Percentiles rank a stretch among this genome's conserved stretches.
phyloP scores from a whole-genome alignment of 2,329 filamentous ascomycete genomes.

The Setomelanomma holmii region DNA sequence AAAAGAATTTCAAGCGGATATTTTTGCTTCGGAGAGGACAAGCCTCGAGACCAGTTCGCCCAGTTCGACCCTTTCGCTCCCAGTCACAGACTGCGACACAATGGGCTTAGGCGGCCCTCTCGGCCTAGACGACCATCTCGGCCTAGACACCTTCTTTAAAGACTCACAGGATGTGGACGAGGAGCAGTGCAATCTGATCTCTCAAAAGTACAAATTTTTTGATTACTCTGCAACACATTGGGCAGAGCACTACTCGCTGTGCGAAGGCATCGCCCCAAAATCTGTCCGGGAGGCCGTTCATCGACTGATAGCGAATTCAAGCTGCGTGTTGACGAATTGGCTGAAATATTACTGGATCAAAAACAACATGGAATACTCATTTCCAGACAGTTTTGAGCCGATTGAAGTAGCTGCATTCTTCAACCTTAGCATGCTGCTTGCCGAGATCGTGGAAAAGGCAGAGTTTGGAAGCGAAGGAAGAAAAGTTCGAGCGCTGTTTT shows the following conservation, averaged over 20 bases:
- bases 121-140: slow-evolving; percentile 11
- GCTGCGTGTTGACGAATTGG: slow-evolving; percentile 41
- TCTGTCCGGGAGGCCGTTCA: slow-evolving; percentile 13
- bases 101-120: slow-evolving; percentile 3
- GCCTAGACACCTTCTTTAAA: slow-evolving; percentile 25
- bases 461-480: slow-evolving; percentile 8
- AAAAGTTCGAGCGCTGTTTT: slow-evolving; percentile 36
- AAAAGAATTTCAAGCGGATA: slow-evolving; percentile 43
- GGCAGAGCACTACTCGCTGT: slow-evolving; percentile 43
- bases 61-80: slow-evolving; percentile 7
- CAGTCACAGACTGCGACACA: slow-evolving; percentile 10
- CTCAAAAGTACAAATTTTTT: slow-evolving; percentile 40
- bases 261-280: slow-evolving; percentile 22
- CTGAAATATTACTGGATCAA: slow-evolving; percentile 40
- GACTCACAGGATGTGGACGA: slow-evolving; percentile 27
- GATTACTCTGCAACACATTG: slow-evolving; percentile 49
- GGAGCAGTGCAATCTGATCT: slow-evolving; percentile 30
- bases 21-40: slow-evolving; percentile 25
- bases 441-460: slow-evolving; percentile 13
- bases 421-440: slow-evolving; percentile 32
- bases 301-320: slow-evolving; percentile 12
- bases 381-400: slow-evolving; percentile 24
- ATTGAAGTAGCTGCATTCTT: slow-evolving; percentile 45
- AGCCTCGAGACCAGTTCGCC: slow-evolving; percentile 11
- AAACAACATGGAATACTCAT: slow-evolving; percentile 24